Evolutionary conservation across 78 protist genomes (phyloP).

Genomic region (Trichosphaerium sp.): DNA sequence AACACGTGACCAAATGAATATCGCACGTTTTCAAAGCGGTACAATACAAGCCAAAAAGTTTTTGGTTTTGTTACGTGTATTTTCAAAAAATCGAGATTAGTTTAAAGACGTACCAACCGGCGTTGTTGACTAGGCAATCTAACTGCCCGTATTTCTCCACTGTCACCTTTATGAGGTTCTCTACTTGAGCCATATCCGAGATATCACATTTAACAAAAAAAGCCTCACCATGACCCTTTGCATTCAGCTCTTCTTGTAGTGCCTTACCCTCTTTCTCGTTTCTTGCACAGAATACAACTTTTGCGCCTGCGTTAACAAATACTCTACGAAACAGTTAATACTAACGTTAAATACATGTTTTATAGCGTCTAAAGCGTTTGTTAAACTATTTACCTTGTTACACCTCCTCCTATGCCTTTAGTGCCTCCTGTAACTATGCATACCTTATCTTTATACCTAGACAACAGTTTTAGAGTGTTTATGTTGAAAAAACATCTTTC

Average conservation of each 20-base stretch:
- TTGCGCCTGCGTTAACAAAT: not conserved
- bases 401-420: conserved; percentile 11
- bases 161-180: not conserved
- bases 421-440: conserved; percentile 9
- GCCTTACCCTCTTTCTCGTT: not conserved
- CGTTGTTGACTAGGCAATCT: conserved; percentile 21
- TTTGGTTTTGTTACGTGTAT: too few species aligned
- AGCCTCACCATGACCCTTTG: not conserved
- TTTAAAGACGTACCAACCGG: too few species aligned
- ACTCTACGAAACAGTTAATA: not conserved
- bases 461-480: too few species aligned
- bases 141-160: not conserved
- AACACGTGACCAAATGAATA: too few species aligned
- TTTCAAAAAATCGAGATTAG: too few species aligned
- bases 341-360: not conserved
- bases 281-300: conserved; percentile 1
- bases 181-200: not conserved
- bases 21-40: too few species aligned
- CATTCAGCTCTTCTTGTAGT: not conserved
- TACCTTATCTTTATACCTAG: conserved; percentile 8
- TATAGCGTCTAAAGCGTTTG: not conserved
- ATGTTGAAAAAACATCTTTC: too few species aligned
- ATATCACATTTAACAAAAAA: conserved; percentile 5
- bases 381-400: not conserved
- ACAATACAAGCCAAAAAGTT: too few species aligned